Percentiles rank a stretch among this genome's conserved stretches.
Evolutionary conservation across 192 early-diverging fungal species (phyloP).

Genomic region (Fimicolochytrium jonesii): DNA sequence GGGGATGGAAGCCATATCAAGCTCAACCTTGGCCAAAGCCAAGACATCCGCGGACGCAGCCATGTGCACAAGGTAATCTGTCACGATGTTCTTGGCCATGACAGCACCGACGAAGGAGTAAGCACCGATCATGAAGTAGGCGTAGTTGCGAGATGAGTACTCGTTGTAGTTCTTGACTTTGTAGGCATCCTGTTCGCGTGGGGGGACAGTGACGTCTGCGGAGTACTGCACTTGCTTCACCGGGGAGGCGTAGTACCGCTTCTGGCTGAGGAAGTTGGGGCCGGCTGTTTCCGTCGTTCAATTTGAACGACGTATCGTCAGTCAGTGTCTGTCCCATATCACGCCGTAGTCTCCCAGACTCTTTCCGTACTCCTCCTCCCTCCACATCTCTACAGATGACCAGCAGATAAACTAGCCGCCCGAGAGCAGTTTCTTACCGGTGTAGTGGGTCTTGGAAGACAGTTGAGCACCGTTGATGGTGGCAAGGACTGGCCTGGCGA

Average conservation of each 20-base stretch:
- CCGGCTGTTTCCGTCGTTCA: too few species aligned
- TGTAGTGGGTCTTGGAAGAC: constrained; percentile 10
- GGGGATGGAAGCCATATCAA: constrained; percentile 85
- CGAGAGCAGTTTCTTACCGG: constrained; percentile 5
- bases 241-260: constrained; percentile 39
- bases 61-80: constrained; percentile 79
- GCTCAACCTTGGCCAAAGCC: constrained; percentile 96
- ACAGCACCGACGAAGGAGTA: constrained; percentile 77
- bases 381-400: too few species aligned
- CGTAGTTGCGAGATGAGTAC: constrained; percentile 35
- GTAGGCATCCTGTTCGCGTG: constrained; percentile 31
- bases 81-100: constrained; percentile 85
- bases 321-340: too few species aligned
- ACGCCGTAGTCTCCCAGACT: too few species aligned
- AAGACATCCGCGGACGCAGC: constrained; percentile 97
- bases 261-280: too few species aligned
- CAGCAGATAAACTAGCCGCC: neutral
- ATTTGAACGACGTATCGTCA: too few species aligned
- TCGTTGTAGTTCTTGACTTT: constrained; percentile 35
- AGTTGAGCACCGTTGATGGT: constrained; percentile 2
- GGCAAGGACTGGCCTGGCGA: neutral
- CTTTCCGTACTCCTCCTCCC: too few species aligned
- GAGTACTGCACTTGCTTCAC: constrained; percentile 15
- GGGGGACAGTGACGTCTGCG: constrained; percentile 22
- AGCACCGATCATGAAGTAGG: constrained; percentile 93